These are phyloP conservation scores for Pleurotus ostreatus DNA, from an alignment of 768 basidiomycete genomes.

Conservation along the genomic window DNA sequence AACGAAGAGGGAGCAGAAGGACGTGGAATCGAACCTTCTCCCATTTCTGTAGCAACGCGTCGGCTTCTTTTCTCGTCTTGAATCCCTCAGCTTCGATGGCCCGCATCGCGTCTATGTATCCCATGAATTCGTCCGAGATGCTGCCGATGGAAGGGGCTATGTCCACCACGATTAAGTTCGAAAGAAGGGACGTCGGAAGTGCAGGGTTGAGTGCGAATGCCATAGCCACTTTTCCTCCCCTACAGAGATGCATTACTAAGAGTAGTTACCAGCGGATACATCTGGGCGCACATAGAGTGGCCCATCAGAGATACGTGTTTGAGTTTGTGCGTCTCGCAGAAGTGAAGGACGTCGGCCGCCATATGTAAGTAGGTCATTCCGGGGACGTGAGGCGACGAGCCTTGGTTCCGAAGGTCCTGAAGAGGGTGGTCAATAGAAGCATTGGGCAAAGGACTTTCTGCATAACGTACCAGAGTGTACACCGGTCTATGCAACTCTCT, in stretches of 20 bases:
- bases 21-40: conserved; percentile 49
- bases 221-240: conserved; percentile 88
- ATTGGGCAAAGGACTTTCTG: not conserved
- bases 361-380: conserved; percentile 77
- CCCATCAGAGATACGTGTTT: conserved; percentile 72
- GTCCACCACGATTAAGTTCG: conserved; percentile 71
- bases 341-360: conserved; percentile 74
- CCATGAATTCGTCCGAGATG: conserved; percentile 59
- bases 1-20: not conserved
- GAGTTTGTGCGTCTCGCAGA: conserved; percentile 52
- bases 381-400: conserved; percentile 67
- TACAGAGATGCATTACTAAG: conserved; percentile 20
- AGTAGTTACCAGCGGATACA: too few relatives aligned
- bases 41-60: conserved; percentile 53
- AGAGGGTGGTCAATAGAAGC: not conserved
- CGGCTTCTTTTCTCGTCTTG: conserved; percentile 64
- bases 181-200: conserved; percentile 37
- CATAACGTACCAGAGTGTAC: conserved; percentile 58
- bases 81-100: conserved; percentile 59
- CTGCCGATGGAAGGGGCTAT: conserved; percentile 66
- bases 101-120: conserved; percentile 71
- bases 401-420: conserved; percentile 90
- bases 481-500: conserved; percentile 61
- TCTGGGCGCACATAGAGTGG: conserved; percentile 75
- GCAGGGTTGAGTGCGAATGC: conserved; percentile 48